Base-by-base conservation (phyloP, 108 stramenopile genomes). In the Fragilaria crotonensis region DNA sequence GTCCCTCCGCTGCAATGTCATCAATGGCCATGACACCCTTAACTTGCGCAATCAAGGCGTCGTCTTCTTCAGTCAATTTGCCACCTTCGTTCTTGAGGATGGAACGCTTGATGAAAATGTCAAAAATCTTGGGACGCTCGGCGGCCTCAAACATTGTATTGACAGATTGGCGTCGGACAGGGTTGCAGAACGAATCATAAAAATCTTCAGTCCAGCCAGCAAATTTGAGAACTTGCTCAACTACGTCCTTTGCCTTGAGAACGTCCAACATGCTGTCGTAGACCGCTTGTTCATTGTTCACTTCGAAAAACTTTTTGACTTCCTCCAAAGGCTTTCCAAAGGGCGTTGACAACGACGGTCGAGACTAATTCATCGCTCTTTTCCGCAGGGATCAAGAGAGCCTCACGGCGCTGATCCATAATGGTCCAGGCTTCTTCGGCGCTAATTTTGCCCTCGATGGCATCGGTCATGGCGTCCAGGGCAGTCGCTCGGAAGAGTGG, bases 221-320 rank as follows among this genome's bases (percentile, higher is more conserved):
- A 44, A 78, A 64, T 26, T 51, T 64, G 33, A 87, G 64, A 32
- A 91, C 79, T 0, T 64, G 56, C 61, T 77, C 71, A 33, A 85
- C 73, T 5, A 72, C 68, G 45, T 85, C 64, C 61, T 85, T 87
- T 11, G 86, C 84, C 2, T 81, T 78, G 33, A 91, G 73, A 18
- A 80, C 77, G 57, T 86, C 84, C 36, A 80, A 45, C 3, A 88
- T 65, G 41, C 80, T 73, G 52, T 78, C 75, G 57, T 81, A 88
- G 2, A 82, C 75, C 9, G 83, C 85, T 3, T 73, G 87, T 47
- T 82, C 85, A 61, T 89, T 87, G 61, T 87, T 85, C 44, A 87
- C 88, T 30, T 79, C 72, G 23, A 80, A 75, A 65, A 90, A 88
- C 26, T 68, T 77, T 49, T 76, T 72, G 4, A 82, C 71, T 61